phyloP scores from a whole-genome alignment of 768 basidiomycete genomes.

The Lentinula sp. region DNA sequence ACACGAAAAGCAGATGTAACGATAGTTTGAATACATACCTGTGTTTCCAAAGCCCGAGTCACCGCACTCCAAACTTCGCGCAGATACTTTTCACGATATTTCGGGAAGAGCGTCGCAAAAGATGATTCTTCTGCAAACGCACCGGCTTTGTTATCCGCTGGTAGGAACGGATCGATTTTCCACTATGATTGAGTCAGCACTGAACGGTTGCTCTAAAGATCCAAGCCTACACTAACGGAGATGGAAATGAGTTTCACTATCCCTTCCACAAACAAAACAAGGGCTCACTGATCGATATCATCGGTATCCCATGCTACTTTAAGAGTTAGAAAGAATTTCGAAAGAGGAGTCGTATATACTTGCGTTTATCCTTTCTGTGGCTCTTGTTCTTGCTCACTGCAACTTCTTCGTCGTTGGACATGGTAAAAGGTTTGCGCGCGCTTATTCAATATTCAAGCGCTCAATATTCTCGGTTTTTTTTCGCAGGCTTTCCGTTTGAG shows the following conservation, averaged over 20 bases:
- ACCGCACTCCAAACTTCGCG: constrained; percentile 93
- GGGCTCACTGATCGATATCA: constrained; percentile 93
- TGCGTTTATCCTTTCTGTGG: constrained; percentile 94
- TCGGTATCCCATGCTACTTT: constrained; percentile 94
- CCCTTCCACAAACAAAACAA: constrained; percentile 7
- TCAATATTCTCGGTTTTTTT: too few relatives aligned
- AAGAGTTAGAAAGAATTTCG: not conserved
- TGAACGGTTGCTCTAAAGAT: not conserved
- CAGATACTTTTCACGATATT: constrained; percentile 95
- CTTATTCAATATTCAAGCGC: too few relatives aligned
- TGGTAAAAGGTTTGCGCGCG: too few relatives aligned
- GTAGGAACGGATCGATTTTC: constrained; percentile 80
- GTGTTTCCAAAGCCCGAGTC: constrained; percentile 73
- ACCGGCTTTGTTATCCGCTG: constrained; percentile 71
- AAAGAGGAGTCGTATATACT: constrained; percentile 20
- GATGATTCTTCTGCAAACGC: constrained; percentile 94
- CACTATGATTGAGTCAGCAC: constrained; percentile 43
- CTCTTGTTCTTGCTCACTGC: constrained; percentile 78
- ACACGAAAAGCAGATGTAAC: constrained; percentile 1
- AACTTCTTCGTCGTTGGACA: constrained; percentile 24
- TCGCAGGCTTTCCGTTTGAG: too few relatives aligned
- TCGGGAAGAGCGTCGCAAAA: constrained; percentile 97
- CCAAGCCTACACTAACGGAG: constrained; percentile 35
- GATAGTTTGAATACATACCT: constrained; percentile 39
- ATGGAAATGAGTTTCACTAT: not conserved